These are phyloP conservation scores for Myxozyma vanderwaltii DNA, from an alignment of 805 yeast genomes.

Conservation along the genomic window DNA sequence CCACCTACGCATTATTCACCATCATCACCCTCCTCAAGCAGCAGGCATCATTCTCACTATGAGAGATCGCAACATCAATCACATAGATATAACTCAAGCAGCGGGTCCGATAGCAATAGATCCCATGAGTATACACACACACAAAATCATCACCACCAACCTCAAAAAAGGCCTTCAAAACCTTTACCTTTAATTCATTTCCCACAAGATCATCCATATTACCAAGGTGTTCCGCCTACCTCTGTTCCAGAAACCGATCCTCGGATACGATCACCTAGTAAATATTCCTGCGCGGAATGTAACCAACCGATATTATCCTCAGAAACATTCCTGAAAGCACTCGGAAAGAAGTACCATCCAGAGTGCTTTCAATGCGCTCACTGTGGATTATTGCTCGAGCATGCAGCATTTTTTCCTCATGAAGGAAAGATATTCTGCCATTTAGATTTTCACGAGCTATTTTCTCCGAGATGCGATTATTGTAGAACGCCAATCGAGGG, in stretches of 20 bases:
- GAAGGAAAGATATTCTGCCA: slow-evolving; percentile 40
- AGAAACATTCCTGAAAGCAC: slow-evolving; percentile 25
- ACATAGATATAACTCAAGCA: slow-evolving; percentile 1
- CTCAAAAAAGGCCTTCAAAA: not conserved
- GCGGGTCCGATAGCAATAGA: slow-evolving; percentile 3
- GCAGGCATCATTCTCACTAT: not conserved
- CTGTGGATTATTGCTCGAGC: slow-evolving; percentile 29
- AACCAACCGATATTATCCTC: slow-evolving; percentile 15
- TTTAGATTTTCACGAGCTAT: slow-evolving; percentile 41
- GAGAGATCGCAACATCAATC: not conserved
- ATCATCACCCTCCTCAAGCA: not conserved
- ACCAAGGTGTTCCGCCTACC: slow-evolving; percentile 17
- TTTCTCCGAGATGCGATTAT: slow-evolving; percentile 40
- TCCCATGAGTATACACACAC: not conserved
- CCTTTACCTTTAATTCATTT: slow-evolving; percentile 22
- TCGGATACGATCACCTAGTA: not conserved
- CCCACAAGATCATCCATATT: slow-evolving; percentile 21
- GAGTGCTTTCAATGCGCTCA: slow-evolving; percentile 31
- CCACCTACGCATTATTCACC: not conserved
- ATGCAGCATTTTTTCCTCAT: slow-evolving; percentile 30
- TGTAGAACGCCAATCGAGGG: slow-evolving; percentile 41
- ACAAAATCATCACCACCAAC: not conserved
- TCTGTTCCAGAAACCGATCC: not conserved
- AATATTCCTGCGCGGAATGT: slow-evolving; percentile 24
- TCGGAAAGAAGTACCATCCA: slow-evolving; percentile 30